Base-by-base conservation (phyloP, 2,329 filamentous ascomycete genomes). In the Talaromyces atroroseus region DNA sequence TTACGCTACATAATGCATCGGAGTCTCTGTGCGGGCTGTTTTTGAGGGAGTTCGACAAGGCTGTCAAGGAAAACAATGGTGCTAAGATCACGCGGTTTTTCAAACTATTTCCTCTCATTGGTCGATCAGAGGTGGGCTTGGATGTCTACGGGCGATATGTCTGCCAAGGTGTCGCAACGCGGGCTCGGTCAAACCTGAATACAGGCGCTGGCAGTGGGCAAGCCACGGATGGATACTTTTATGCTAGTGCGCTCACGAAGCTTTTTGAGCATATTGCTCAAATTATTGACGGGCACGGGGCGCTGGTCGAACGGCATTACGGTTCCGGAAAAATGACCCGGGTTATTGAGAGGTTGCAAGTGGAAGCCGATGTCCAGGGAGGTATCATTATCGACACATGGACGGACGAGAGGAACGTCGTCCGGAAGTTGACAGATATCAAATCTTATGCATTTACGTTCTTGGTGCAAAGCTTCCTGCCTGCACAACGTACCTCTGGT, bases 401-500 rank as follows among this genome's bases (percentile, higher is more conserved):
- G 91, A 87, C 86, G 55, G 94, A 99, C 62, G 92, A 97, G 68
- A 83, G 91, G 58, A 82, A 79, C 58, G 84, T 99, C 49, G 89
- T 92, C 67, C 84, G 92, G 64, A 90, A 88, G 67, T 78, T 99
- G 59, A 97, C 89, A 2, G 94, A 99, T 66, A 90, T 96, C 71
- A 97, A 95, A 75, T 96, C 92, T 55, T 99, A 99, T 68, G 92
- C 94, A 0, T 99, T 96, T 71, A 96, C 92, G 0, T 99, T 99
- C 68, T 77, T 99, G 46, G 92, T 97, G 0, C 92, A 96, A 73
- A 96, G 92, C 74, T 96, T 96, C 69, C 71, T 96, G 48, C 85
- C 89, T 0, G 78, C 82, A 29, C 87, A 90, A 57, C 86, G 86
- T 59, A 78, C 82, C 5, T 72, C 79, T 11, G 83, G 83, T 1